phyloP scores from a whole-genome alignment of 2,329 filamentous ascomycete species.

The Scorias spongiosa region DNA sequence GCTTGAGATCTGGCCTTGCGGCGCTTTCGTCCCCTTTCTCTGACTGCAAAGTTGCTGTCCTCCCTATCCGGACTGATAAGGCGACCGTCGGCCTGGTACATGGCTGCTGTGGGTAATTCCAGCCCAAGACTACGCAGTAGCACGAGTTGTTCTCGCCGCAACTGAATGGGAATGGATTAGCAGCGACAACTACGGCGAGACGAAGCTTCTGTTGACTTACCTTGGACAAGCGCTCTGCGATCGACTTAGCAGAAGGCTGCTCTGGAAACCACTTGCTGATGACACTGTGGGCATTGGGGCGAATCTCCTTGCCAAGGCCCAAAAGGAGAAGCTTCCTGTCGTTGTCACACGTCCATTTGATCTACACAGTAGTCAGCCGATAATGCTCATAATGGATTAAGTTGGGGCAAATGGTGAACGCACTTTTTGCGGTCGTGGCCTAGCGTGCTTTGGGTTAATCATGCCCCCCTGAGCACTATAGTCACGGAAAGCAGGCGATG shows the following conservation, averaged over 20 bases:
- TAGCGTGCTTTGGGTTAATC: not conserved
- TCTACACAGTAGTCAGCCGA: conserved; percentile 1
- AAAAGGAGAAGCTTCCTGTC: conserved; percentile 6
- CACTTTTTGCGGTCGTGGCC: not conserved
- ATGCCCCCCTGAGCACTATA: not conserved
- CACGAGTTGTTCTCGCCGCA: not conserved
- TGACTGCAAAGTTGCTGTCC: not conserved
- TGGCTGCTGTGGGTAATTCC: not conserved
- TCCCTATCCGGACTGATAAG: not conserved
- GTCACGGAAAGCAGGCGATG: not conserved
- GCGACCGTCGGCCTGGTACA: not conserved
- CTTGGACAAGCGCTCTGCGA: conserved; percentile 8
- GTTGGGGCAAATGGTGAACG: not conserved
- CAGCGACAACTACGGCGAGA: not conserved
- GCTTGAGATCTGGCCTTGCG: too few species aligned
- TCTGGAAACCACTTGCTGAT: conserved; percentile 5
- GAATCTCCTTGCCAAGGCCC: conserved; percentile 3
- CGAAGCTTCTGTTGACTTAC: conserved; percentile 3
- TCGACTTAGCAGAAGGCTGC: conserved; percentile 5
- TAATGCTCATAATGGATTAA: not conserved
- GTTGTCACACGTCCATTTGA: conserved; percentile 6
- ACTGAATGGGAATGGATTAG: not conserved
- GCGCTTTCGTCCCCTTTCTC: not conserved
- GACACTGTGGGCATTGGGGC: conserved; percentile 1
- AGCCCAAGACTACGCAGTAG: not conserved